Conservation (phyloP, 805 yeast genomes). For the Saccharomyces eubayanus region DNA sequence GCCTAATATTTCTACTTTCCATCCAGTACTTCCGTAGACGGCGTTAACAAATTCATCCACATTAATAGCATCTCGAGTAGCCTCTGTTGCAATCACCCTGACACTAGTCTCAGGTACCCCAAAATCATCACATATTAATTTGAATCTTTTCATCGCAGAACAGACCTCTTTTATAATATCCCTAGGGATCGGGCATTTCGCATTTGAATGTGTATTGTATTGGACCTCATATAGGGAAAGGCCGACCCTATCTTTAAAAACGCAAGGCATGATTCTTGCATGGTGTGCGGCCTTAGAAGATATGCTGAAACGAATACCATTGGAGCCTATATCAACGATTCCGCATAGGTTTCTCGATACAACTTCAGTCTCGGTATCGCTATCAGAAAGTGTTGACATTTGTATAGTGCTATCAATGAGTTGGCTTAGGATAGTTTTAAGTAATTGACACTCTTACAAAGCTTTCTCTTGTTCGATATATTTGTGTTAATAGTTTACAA, state of each 20-base stretch:
- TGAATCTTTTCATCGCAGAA: conserved; percentile 58
- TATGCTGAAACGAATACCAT: conserved; percentile 65
- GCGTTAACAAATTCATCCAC: conserved; percentile 50
- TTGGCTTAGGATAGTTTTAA: background rate
- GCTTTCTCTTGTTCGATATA: background rate
- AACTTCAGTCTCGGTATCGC: conserved; percentile 41
- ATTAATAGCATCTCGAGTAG: conserved; percentile 62
- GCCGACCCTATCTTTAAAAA: conserved; percentile 65
- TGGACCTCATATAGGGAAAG: conserved; percentile 62
- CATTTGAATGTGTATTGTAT: conserved; percentile 32
- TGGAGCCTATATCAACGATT: conserved; percentile 70
- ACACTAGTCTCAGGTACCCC: conserved; percentile 58
- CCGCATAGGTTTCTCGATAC: conserved; percentile 53
- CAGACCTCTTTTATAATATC: conserved; percentile 52
- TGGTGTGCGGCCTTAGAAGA: conserved; percentile 61
- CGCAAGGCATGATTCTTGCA: conserved; percentile 70
- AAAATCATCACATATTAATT: conserved; percentile 62
- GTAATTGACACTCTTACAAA: background rate
- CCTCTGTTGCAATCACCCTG: conserved; percentile 65
- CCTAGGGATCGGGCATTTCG: conserved; percentile 44
- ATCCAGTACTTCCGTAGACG: conserved; percentile 50
- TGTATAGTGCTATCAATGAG: background rate
- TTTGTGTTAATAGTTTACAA: background rate
- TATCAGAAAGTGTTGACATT: conserved; percentile 26
- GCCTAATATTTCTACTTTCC: conserved; percentile 54